A percentile compares a stretch with the other conserved stretches of the same genome.
Evolutionary conservation across 2,329 filamentous ascomycete species (phyloP).

Genomic region (Xylaria digitata): DNA sequence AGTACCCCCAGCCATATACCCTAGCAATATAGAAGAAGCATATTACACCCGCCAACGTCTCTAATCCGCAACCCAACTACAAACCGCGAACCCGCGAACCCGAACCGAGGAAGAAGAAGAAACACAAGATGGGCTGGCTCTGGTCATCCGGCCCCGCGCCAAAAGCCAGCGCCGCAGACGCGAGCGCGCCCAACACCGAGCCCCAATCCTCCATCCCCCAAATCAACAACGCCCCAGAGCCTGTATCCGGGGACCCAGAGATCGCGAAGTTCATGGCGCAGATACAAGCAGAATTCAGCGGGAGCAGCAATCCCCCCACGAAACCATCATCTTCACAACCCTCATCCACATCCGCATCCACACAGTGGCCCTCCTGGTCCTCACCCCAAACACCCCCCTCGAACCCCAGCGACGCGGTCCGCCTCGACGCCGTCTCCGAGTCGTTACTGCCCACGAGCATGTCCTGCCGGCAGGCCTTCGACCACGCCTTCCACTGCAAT

Average conservation of each 20-base stretch:
- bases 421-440: slow-evolving; percentile 66
- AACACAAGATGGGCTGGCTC: slow-evolving; percentile 67
- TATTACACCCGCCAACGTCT: background rate
- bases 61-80: background rate
- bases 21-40: background rate
- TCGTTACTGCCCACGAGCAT: slow-evolving; percentile 82
- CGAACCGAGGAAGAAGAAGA: background rate
- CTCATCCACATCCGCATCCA: slow-evolving; percentile 42
- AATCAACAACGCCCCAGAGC: slow-evolving; percentile 35
- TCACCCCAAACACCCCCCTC: slow-evolving; percentile 23
- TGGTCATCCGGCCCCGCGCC: slow-evolving; percentile 35
- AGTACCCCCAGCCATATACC: background rate
- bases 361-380: slow-evolving; percentile 51
- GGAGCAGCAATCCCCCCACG: slow-evolving; percentile 16
- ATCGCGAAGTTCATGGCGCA: slow-evolving; percentile 65
- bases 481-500: slow-evolving; percentile 94
- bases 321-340: slow-evolving; percentile 45
- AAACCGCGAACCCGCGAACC: background rate
- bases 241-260: slow-evolving; percentile 58
- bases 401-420: slow-evolving; percentile 38
- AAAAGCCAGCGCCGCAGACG: slow-evolving; percentile 6
- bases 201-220: slow-evolving; percentile 9
- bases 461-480: slow-evolving; percentile 91
- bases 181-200: background rate
- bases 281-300: slow-evolving; percentile 45